Base-by-base conservation (phyloP, 2,329 filamentous ascomycete genomes). In the Diplocarpon rosae region DNA sequence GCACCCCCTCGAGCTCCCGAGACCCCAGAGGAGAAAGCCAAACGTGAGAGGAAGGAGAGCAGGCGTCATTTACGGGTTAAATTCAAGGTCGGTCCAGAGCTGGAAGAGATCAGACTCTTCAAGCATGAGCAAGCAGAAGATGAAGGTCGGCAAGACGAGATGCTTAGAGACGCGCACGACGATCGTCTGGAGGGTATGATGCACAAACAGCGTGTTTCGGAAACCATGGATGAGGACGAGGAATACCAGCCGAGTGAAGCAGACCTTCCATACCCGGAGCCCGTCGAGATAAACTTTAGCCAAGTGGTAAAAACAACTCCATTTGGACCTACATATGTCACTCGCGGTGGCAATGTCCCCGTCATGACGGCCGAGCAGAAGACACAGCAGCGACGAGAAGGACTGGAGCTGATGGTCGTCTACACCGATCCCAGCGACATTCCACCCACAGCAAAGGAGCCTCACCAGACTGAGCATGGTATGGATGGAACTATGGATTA, bases 121-220 rank as follows among this genome's bases (percentile, higher is more conserved):
- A 76, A 78, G 43, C 83, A 85, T 55, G 80, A 86, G 49, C 78
- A 76, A 1, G 72, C 75, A 1, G 83, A 88, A 58, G 81, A 86
- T 53, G 71, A 79, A 46, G 80, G 78, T 42, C 73, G 83, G 44
- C 74, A 76, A 43, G 69, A 72, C 44, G 82, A 78, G 56, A 79
- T 85, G 71, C 73, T 81, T 33, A 76, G 77, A 39, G 83, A 88
- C 61, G 81, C 81, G 3, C 74, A 75, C 27, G 83, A 88, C 59
- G 80, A 85, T 56, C 78, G 78, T 39, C 79, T 78, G 5, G 85
- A 85, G 57, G 81, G 84, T 39, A 78, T 83, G 68, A 78, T 82
- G 54, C 65, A 80, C 42, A 80, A 78, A 55, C 69, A 72, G 51
- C 67, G 71, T 37, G 65, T 69, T 7, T 49, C 50, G 13, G 68